Evolutionary conservation across 495 filamentous ascomycete species (phyloP).

Genomic region (Diplogelasinospora grovesii): DNA sequence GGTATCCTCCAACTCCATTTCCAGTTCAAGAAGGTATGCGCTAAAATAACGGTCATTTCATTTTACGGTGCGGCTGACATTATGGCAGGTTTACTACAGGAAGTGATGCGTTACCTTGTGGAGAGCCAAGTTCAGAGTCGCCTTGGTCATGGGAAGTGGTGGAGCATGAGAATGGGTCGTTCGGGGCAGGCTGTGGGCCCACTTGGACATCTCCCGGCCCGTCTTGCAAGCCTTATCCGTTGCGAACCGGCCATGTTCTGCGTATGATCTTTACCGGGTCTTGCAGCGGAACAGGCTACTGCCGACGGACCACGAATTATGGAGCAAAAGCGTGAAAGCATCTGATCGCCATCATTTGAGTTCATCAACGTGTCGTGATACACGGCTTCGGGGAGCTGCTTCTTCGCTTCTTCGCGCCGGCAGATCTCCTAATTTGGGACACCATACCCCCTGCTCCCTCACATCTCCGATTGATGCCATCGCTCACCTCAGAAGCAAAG

Average conservation of each 20-base stretch:
- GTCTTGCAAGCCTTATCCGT: conserved; percentile 2
- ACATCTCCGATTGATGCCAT: no score
- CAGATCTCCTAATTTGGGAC: background rate
- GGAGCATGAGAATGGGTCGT: background rate
- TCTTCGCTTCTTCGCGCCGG: background rate
- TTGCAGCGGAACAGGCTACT: conserved; percentile 9
- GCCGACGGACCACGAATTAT: conserved; percentile 9
- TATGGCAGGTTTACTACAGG: conserved; percentile 56
- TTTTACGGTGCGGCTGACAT: no score
- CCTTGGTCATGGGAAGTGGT: no score
- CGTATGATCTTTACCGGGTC: conserved; percentile 11
- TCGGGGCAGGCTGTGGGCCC: conserved; percentile 1
- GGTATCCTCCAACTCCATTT: conserved; percentile 97
- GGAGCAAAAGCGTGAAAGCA: conserved; percentile 6
- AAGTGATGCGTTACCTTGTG: no score
- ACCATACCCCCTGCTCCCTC: no score
- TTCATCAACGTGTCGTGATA: conserved; percentile 9
- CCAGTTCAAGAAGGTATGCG: conserved; percentile 77
- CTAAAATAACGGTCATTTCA: no score
- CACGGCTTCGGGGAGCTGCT: background rate
- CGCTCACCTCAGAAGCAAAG: background rate
- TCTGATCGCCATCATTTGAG: background rate
- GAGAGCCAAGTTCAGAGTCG: no score
- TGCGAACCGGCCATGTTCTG: conserved; percentile 3
- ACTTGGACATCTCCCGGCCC: conserved; percentile 9